phyloP scores from a whole-genome alignment of 2,329 filamentous ascomycete species.

The Diaporthe helianthi region DNA sequence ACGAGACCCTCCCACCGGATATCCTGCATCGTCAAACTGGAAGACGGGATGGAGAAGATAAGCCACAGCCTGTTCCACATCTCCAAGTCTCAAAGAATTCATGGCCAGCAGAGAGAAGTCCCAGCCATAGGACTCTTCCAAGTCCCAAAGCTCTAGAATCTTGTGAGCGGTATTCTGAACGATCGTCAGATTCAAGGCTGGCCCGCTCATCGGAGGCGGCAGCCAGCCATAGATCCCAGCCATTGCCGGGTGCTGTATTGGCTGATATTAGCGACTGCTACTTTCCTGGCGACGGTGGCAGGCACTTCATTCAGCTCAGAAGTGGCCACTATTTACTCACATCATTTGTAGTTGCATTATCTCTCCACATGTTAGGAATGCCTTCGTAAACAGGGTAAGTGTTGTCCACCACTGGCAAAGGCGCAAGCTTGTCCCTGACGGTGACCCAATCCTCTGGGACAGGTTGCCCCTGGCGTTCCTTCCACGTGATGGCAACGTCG shows the following conservation, averaged over 20 bases:
- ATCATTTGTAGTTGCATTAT: conserved; percentile 48
- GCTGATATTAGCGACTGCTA: neutral
- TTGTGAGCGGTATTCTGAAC: conserved; percentile 48
- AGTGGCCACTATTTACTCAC: neutral
- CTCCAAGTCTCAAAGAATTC: conserved; percentile 51
- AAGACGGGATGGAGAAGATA: conserved; percentile 59
- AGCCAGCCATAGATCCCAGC: conserved; percentile 52
- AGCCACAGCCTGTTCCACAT: conserved; percentile 47
- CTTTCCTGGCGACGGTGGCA: neutral
- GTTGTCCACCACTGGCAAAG: conserved; percentile 55
- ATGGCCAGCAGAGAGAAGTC: conserved; percentile 54
- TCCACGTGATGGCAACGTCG: conserved; percentile 60
- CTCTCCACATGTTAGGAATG: conserved; percentile 51
- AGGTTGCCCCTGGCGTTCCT: conserved; percentile 51
- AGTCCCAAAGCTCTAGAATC: conserved; percentile 48
- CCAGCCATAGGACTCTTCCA: conserved; percentile 52
- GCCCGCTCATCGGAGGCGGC: conserved; percentile 47
- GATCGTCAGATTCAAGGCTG: conserved; percentile 45
- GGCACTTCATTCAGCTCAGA: neutral
- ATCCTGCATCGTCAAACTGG: conserved; percentile 63
- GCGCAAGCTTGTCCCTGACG: conserved; percentile 60
- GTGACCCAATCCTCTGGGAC: conserved; percentile 54
- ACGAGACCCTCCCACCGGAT: conserved; percentile 57
- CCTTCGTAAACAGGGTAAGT: conserved; percentile 64
- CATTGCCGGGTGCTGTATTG: conserved; percentile 48